Percentiles rank a stretch among this genome's conserved stretches.
These are phyloP conservation scores for Hypoxylon crocopeplum DNA, from an alignment of 495 filamentous ascomycete genomes.

Conservation along the genomic window DNA sequence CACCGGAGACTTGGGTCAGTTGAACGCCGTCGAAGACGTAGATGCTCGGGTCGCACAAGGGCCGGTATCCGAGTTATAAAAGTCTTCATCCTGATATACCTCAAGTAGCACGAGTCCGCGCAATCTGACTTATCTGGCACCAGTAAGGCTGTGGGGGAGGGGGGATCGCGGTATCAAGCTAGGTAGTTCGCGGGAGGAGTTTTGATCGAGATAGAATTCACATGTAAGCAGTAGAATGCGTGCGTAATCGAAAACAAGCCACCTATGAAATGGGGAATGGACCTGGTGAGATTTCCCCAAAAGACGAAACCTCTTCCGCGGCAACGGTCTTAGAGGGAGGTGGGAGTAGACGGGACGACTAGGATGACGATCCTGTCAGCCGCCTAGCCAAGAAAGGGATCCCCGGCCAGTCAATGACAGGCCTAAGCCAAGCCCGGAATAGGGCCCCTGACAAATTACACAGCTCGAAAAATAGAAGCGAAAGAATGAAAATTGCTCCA, in stretches of 20 bases:
- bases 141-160: not conserved
- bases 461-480: not conserved
- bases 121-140: not conserved
- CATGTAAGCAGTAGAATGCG: slow-evolving; percentile 14
- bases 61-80: not conserved
- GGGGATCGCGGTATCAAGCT: not conserved
- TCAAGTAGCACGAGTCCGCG: not conserved
- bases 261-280: not conserved
- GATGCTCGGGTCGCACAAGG: slow-evolving; percentile 5
- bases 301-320: too few relatives aligned
- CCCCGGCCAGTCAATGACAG: slow-evolving; percentile 17
- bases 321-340: too few relatives aligned
- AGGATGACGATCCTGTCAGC: slow-evolving; percentile 30
- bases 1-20: too few relatives aligned
- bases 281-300: too few relatives aligned
- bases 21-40: too few relatives aligned
- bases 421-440: slow-evolving; percentile 8
- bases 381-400: slow-evolving; percentile 9
- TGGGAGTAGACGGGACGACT: not conserved
- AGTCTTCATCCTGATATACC: too few relatives aligned
- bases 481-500: too few relatives aligned
- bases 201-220: slow-evolving; percentile 5
- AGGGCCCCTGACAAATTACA: not conserved
- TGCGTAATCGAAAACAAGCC: slow-evolving; percentile 9
- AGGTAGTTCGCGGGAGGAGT: too few relatives aligned